Evolutionary conservation across 768 basidiomycete genomes (phyloP).

Genomic region (Lepiota venenata): DNA sequence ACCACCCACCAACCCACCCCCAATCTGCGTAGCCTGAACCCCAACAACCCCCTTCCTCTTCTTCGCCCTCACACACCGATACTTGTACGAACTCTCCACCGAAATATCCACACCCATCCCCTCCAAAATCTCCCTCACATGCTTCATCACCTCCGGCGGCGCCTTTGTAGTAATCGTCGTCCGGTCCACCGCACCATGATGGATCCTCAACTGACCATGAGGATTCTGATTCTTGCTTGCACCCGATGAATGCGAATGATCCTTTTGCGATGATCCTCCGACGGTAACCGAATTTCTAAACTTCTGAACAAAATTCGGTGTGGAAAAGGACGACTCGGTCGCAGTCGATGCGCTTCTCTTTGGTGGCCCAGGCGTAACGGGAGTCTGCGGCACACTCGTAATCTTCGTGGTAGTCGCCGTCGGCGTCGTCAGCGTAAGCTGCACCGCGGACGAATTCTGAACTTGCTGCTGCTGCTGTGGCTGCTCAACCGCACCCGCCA

Average conservation of each 20-base stretch:
- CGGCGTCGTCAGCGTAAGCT: constrained; percentile 29
- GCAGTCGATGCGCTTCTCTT: constrained; percentile 42
- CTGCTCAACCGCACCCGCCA: too few species aligned
- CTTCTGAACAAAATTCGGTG: constrained; percentile 42
- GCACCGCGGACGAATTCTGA: constrained; percentile 25
- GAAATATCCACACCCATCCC: constrained; percentile 91
- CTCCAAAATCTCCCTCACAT: constrained; percentile 75
- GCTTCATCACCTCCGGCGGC: constrained; percentile 86
- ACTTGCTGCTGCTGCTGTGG: constrained; percentile 16
- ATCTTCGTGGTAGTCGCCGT: constrained; percentile 16
- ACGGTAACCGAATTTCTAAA: constrained; percentile 50
- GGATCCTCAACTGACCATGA: constrained; percentile 61
- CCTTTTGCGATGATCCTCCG: constrained; percentile 21
- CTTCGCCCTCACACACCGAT: constrained; percentile 80
- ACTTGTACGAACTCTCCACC: constrained; percentile 88
- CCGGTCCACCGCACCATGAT: constrained; percentile 92
- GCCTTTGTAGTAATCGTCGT: constrained; percentile 80
- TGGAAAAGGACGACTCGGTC: constrained; percentile 33
- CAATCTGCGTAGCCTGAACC: constrained; percentile 15
- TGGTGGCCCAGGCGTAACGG: constrained; percentile 29
- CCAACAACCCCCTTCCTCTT: constrained; percentile 52
- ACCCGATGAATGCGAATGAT: neutral
- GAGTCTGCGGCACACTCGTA: constrained; percentile 15
- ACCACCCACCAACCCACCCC: constrained; percentile 37
- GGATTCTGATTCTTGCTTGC: constrained; percentile 24